Conservation (phyloP, 805 yeast genomes). For the Kregervanrija fluxuum region DNA sequence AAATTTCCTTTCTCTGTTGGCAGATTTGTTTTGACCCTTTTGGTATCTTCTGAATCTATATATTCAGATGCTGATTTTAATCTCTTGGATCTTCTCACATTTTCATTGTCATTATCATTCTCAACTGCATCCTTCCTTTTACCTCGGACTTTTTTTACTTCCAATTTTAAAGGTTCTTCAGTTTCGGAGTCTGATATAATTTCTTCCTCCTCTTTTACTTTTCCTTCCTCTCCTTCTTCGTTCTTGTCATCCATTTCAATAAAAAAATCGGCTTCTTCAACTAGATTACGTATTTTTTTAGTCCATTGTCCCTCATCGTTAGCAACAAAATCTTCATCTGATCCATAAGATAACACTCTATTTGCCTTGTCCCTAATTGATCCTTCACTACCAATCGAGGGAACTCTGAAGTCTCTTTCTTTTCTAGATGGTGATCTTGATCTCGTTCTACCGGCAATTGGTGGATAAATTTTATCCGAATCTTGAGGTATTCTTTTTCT, state of each 20-base stretch:
- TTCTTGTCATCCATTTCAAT: constrained; percentile 15
- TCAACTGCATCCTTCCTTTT: background rate
- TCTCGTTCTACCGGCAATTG: constrained; percentile 14
- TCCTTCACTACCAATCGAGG: constrained; percentile 9
- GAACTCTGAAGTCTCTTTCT: constrained; percentile 18
- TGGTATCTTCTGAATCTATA: too few relatives aligned
- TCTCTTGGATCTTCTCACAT: too few relatives aligned
- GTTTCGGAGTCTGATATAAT: constrained; percentile 1
- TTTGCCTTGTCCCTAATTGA: constrained; percentile 4
- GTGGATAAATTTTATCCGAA: constrained; percentile 5
- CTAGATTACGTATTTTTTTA: constrained; percentile 18
- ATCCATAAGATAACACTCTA: constrained; percentile 23
- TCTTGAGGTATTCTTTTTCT: constrained; percentile 5
- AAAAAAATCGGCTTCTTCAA: constrained; percentile 24
- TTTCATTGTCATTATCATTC: too few relatives aligned
- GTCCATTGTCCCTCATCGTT: constrained; percentile 6
- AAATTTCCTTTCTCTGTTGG: too few relatives aligned
- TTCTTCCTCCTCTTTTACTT: constrained; percentile 1
- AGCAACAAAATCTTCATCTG: constrained; percentile 15
- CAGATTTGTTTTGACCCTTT: too few relatives aligned
- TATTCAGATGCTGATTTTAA: too few relatives aligned
- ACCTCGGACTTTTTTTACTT: constrained; percentile 1
- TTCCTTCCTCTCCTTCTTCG: background rate
- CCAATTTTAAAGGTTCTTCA: background rate
- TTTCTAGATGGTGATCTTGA: constrained; percentile 22